phyloP scores from a whole-genome alignment of 1,284 basidiomycete genomes.

The Sanghuangporus baumii region DNA sequence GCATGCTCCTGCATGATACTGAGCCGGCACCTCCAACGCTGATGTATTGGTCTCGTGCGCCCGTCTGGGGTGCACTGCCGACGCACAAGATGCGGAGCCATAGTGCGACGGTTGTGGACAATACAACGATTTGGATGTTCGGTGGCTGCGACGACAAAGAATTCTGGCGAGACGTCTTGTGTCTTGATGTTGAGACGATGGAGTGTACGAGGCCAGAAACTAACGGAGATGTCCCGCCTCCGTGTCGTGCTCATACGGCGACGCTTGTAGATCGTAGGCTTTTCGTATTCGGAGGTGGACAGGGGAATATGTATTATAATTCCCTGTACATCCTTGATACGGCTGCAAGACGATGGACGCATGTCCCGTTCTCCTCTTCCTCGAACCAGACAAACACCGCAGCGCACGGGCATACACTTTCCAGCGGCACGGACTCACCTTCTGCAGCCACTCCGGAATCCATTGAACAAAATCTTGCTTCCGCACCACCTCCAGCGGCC shows the following conservation, averaged over 20 bases:
- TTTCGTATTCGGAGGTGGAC: constrained; percentile 83
- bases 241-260: constrained; percentile 84
- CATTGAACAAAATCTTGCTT: constrained; percentile 3
- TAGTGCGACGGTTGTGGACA: constrained; percentile 78
- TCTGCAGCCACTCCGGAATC: constrained; percentile 21
- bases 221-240: constrained; percentile 70
- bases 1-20: constrained; percentile 44
- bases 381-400: constrained; percentile 10
- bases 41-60: constrained; percentile 87
- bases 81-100: constrained; percentile 77
- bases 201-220: constrained; percentile 81
- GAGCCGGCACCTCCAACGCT: constrained; percentile 49
- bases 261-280: constrained; percentile 80
- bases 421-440: not conserved
- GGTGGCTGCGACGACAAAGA: constrained; percentile 84
- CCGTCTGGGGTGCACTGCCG: constrained; percentile 74
- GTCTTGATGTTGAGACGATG: constrained; percentile 88
- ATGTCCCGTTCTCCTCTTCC: constrained; percentile 37
- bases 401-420: constrained; percentile 15
- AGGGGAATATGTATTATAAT: constrained; percentile 72
- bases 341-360: constrained; percentile 58
- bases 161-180: constrained; percentile 75
- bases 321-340: constrained; percentile 83
- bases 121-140: constrained; percentile 74
- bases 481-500: not conserved